phyloP scores from a whole-genome alignment of 257 asterid species.

The Primulina huaijiensis region DNA sequence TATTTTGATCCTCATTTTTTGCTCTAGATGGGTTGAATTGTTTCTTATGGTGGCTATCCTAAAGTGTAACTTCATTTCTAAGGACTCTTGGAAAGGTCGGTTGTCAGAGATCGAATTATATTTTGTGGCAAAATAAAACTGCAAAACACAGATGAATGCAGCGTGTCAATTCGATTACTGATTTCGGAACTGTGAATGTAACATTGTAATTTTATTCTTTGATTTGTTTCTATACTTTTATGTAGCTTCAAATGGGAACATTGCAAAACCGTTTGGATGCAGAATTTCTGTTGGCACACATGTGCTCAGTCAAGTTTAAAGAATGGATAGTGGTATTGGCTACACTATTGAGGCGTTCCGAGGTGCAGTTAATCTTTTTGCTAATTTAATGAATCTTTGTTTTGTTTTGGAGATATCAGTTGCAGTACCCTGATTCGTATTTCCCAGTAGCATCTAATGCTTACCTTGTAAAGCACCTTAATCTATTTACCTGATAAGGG shows the following conservation, averaged over 20 bases:
- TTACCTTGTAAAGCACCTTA: background rate
- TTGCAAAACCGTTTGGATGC: conserved; percentile 96
- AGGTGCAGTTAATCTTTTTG: conserved; percentile 46
- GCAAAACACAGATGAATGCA: background rate
- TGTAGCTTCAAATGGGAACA: conserved; percentile 90
- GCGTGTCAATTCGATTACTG: background rate
- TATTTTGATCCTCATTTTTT: too few relatives aligned
- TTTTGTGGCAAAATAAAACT: background rate
- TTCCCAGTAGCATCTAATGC: background rate
- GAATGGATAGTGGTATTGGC: conserved; percentile 99
- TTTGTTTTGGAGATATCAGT: background rate
- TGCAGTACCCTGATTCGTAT: background rate
- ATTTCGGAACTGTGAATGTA: background rate
- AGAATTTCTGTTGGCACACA: conserved; percentile 90
- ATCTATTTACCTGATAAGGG: background rate
- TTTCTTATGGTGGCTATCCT: conserved; percentile 12
- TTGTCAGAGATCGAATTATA: background rate
- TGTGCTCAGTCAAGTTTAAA: conserved; percentile 98
- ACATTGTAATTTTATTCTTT: conserved; percentile 17
- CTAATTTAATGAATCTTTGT: background rate
- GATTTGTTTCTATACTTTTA: conserved; percentile 18
- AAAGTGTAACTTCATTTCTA: background rate
- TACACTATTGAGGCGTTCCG: conserved; percentile 91
- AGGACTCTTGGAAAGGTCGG: background rate
- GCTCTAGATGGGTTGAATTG: background rate